Evolutionary conservation across 1,284 basidiomycete species (phyloP), one percentile per base, ranked within the genome.

Genomic region (Naganishia cerealis): DNA sequence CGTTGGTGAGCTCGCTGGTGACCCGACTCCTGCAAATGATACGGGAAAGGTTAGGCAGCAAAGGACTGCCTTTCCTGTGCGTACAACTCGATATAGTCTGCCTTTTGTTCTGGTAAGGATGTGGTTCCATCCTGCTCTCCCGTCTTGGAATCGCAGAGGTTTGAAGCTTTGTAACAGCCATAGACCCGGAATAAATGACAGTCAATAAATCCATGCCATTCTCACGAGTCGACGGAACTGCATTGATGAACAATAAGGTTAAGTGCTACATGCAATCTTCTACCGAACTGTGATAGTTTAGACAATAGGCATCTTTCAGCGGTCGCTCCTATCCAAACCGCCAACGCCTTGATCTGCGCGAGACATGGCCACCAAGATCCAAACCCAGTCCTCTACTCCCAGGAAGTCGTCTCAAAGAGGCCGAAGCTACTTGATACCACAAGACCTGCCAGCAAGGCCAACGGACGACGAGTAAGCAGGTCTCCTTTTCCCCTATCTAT

Each of bases 381-480:
- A 33, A 3, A 33, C 29, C 29, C 29, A 33, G 29, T 33, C 40
- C 46, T 53, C 48, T 21, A 33, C 16, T 16, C 38, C 59, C 46
- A 50, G 13, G 7, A 50, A 24, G 21, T 21, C 21, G 24, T 10
- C 21, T 8, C 43, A 29, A 24, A 38, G 16, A 18, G 48, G 21
- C 3, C 21, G 67, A 36, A 61, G 48, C 24, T 68, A 68, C 33
- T 15, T 56, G 12, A 26, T 68, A 10, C 67, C 67, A 3, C 12
- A 36, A 38, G 48, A 62, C 42, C 26, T 68, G 21, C 59, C 67
- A 24, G 53, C 52, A 1, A 33, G 46, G 50, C 59, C 67, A 9
- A 63, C 59, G 8, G 38, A 56, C 36, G 59, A 68, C 48, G 67
- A 68, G 67, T 68, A 21, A 63, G 67, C 38, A 5, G 26, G 21